Evolutionary conservation across 1,139 yeast species (phyloP).

Genomic region (Nematodospora anomalae): DNA sequence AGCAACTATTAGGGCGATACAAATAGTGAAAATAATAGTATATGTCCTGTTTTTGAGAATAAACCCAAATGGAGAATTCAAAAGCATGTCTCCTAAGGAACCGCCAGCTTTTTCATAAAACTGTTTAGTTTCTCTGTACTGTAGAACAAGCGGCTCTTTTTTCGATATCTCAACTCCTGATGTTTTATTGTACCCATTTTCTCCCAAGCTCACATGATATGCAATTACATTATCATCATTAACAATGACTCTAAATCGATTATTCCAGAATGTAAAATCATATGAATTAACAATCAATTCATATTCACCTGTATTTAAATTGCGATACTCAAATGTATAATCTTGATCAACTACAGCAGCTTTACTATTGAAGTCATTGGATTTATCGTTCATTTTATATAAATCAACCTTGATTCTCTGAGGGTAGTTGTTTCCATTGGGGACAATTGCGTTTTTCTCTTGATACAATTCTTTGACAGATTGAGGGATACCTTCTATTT

Average conservation of each 20-base stretch:
- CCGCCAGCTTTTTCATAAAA: slow-evolving; percentile 39
- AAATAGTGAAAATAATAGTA: slow-evolving; percentile 32
- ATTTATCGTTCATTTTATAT: slow-evolving; percentile 14
- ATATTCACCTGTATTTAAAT: slow-evolving; percentile 33
- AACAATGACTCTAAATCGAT: slow-evolving; percentile 30
- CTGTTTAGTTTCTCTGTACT: slow-evolving; percentile 25
- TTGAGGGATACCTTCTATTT: slow-evolving; percentile 26
- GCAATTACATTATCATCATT: slow-evolving; percentile 21
- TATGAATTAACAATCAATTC: slow-evolving; percentile 36
- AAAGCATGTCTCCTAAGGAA: slow-evolving; percentile 33
- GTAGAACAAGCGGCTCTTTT: slow-evolving; percentile 23
- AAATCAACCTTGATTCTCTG: slow-evolving; percentile 36
- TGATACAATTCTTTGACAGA: slow-evolving; percentile 23
- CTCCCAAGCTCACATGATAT: slow-evolving; percentile 23
- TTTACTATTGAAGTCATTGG: slow-evolving; percentile 10
- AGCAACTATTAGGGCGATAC: slow-evolving; percentile 32
- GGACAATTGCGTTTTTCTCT: slow-evolving; percentile 20
- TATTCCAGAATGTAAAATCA: slow-evolving; percentile 32
- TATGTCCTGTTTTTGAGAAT: slow-evolving; percentile 40
- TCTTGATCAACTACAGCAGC: slow-evolving; percentile 26
- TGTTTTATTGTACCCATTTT: slow-evolving; percentile 19
- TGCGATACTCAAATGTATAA: slow-evolving; percentile 27
- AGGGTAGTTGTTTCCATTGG: slow-evolving; percentile 40
- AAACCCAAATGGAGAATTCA: slow-evolving; percentile 46
- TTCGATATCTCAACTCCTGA: slow-evolving; percentile 19